Evolutionary conservation across 371 early-diverging fungal species (phyloP).

Genomic region (Chytridium lagenaria): DNA sequence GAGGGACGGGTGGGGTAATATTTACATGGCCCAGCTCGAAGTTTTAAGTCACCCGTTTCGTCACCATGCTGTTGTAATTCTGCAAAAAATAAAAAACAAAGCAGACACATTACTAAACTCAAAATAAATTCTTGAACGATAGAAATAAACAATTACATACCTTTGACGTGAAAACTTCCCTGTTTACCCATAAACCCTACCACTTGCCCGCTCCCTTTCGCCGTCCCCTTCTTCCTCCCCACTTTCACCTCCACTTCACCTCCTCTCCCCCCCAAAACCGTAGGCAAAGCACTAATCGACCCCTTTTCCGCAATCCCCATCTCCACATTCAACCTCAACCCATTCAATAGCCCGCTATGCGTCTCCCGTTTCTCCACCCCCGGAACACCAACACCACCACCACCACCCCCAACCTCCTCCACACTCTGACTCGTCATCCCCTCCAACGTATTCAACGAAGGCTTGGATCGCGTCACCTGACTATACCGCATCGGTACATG

Average conservation of each 20-base stretch:
- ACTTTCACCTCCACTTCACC: background rate
- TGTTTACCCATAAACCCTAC: background rate
- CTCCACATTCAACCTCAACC: slow-evolving; percentile 2
- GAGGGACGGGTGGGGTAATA: background rate
- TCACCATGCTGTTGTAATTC: too few species aligned
- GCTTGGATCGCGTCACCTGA: slow-evolving; percentile 2
- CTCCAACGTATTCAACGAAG: background rate
- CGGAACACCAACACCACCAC: background rate
- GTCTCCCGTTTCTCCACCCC: background rate
- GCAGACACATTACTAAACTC: background rate
- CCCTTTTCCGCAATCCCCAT: background rate
- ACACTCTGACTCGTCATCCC: background rate
- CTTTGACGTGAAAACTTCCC: background rate
- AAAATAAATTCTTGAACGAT: background rate
- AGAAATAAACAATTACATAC: background rate
- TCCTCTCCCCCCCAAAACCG: background rate
- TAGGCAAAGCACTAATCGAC: background rate
- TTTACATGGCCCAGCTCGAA: background rate
- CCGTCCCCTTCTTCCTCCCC: background rate
- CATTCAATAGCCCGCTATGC: background rate
- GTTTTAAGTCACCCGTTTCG: background rate
- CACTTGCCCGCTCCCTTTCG: background rate
- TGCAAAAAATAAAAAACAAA: background rate
- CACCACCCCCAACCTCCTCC: background rate
- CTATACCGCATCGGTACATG: slow-evolving; percentile 5